Base-by-base conservation (phyloP, 2,329 filamentous ascomycete species). In the Alternaria brassicae region DNA sequence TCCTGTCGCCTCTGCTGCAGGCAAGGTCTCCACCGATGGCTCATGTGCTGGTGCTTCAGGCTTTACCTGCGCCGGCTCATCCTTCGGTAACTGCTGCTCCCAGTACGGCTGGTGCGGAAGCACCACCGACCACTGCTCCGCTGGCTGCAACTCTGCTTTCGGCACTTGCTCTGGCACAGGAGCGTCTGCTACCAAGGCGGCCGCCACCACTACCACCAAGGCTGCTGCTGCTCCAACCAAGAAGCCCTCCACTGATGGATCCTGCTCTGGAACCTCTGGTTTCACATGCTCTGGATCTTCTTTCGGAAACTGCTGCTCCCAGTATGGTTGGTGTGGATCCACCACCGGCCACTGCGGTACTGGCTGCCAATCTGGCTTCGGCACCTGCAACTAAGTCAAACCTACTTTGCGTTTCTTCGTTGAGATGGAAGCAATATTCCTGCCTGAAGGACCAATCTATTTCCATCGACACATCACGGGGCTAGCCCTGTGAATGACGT, bases 31-130 rank as follows among this genome's bases (percentile, higher is more conserved):
- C 21, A 68, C 66, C 9, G 70, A 73, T 41, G 71, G 63, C 21
- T 68, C 61, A 7, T 73, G 70, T 52, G 66, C 52, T 28, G 69
- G 64, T 23, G 63, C 63, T 4, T 55, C 34, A 17, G 64, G 63
- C 6, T 67, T 55, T 64, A 82, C 80, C 13, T 83, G 81, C 68
- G 57, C 71, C 17, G 80, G 80, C 19, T 79, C 77, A 52, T 50
- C 68, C 4, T 82, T 79, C 60, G 81, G 81, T 4, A 74, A 79
- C 63, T 83, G 81, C 73, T 84, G 81, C 73, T 80, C 76, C 10
- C 68, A 69, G 54, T 76, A 75, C 60, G 78, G 79, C 19, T 77
- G 70, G 62, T 83, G 82, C 56, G 74, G 74, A 17, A 65, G 67
- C 17, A 72, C 69, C 12, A 54, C 60, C 6, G 66, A 50, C 21